Percentiles rank a stretch among this genome's conserved stretches.
Evolutionary conservation across 2,329 filamentous ascomycete genomes (phyloP).

Genomic region (Akanthomyces muscarius): DNA sequence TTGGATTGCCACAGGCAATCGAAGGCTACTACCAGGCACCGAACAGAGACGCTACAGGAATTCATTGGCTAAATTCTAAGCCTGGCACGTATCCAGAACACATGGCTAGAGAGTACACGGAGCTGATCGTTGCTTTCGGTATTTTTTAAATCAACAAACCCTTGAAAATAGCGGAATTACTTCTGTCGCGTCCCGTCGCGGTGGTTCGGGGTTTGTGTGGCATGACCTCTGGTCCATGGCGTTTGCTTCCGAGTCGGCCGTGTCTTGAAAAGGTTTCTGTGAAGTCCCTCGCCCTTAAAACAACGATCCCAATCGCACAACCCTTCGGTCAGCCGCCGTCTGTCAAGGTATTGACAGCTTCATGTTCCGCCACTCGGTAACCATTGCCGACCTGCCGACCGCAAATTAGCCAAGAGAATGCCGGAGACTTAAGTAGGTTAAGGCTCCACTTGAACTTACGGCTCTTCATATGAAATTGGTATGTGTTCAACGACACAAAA

Average conservation of each 20-base stretch:
- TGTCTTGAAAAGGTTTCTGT: neutral
- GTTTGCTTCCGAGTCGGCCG: neutral
- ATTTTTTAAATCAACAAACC: neutral
- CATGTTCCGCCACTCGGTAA: slow-evolving; percentile 2
- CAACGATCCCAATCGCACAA: neutral
- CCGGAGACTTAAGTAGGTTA: neutral
- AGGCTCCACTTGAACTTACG: neutral
- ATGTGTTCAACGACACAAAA: neutral
- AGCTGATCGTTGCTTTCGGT: neutral
- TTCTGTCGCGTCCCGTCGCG: neutral
- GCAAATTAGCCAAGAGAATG: neutral
- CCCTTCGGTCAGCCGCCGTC: neutral
- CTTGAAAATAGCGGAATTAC: neutral
- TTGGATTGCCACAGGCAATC: no score
- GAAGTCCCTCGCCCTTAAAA: neutral
- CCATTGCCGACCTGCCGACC: neutral
- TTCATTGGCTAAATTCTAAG: neutral
- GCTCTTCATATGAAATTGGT: neutral
- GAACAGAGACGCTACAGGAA: no score
- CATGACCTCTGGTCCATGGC: neutral
- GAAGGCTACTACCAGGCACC: neutral
- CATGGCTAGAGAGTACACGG: neutral
- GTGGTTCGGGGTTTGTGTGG: neutral
- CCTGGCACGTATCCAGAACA: neutral
- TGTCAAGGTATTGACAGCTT: neutral